phyloP scores from a whole-genome alignment of 2,329 filamentous ascomycete genomes.

The Monosporascus sp. region DNA sequence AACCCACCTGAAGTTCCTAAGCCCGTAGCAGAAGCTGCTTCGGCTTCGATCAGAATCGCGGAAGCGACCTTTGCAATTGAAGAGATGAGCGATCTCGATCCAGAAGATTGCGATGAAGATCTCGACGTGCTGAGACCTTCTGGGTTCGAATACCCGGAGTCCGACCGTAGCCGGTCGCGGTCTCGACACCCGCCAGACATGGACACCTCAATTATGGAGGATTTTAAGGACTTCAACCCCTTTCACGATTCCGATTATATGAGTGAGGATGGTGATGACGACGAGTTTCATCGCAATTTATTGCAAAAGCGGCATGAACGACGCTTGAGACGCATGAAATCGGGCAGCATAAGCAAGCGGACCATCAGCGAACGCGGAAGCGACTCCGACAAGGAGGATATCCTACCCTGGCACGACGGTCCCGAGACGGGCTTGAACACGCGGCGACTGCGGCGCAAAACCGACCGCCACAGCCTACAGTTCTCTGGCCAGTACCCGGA shows the following conservation, averaged over 20 bases:
- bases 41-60: conserved; percentile 12
- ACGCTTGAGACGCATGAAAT: conserved; percentile 25
- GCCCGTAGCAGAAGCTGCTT: conserved; percentile 14
- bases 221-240: conserved; percentile 22
- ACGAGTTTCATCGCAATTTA: conserved; percentile 19
- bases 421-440: conserved; percentile 14
- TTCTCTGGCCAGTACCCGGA: conserved; percentile 22
- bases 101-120: conserved; percentile 20
- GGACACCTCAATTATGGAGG: conserved; percentile 21
- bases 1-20: conserved; percentile 16
- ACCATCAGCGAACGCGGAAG: conserved; percentile 30
- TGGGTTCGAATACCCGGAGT: conserved; percentile 23
- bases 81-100: conserved; percentile 23
- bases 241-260: conserved; percentile 22
- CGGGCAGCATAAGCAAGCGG: conserved; percentile 30
- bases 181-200: conserved; percentile 22
- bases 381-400: conserved; percentile 28
- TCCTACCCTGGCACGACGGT: conserved; percentile 22
- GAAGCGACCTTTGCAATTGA: conserved; percentile 24
- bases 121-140: conserved; percentile 21
- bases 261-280: conserved; percentile 18
- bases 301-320: conserved; percentile 17
- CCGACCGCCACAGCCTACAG: conserved; percentile 26
- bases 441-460: conserved; percentile 26
- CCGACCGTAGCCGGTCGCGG: conserved; percentile 21